Evolutionary conservation across 805 yeast genomes (phyloP).

Genomic region (Starmera caribaea): DNA sequence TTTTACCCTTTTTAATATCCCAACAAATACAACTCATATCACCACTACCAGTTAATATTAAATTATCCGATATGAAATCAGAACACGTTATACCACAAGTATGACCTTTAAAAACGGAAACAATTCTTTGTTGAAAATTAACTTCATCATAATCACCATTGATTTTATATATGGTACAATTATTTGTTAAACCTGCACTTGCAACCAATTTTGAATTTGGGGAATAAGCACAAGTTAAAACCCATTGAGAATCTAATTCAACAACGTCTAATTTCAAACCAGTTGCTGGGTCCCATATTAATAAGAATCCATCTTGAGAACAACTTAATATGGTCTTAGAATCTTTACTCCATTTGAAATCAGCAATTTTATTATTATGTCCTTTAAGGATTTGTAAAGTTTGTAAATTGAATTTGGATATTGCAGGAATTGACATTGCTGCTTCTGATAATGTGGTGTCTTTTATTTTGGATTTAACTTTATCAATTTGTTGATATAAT

Average conservation of each 20-base stretch:
- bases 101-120: conserved; percentile 66
- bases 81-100: conserved; percentile 72
- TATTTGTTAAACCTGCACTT: conserved; percentile 75
- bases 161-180: conserved; percentile 58
- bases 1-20: conserved; percentile 60
- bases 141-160: conserved; percentile 17
- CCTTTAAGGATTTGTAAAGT: conserved; percentile 30
- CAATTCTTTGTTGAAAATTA: conserved; percentile 30
- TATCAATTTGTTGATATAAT: conserved; percentile 40
- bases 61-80: conserved; percentile 49
- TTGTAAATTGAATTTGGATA: conserved; percentile 21
- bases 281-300: conserved; percentile 73
- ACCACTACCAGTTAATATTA: conserved; percentile 65
- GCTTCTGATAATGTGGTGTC: conserved; percentile 37
- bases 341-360: conserved; percentile 59
- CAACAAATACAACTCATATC: conserved; percentile 74
- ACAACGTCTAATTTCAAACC: conserved; percentile 66
- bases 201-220: conserved; percentile 62
- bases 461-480: conserved; percentile 29
- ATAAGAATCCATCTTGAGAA: conserved; percentile 79
- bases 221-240: conserved; percentile 62
- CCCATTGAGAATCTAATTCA: conserved; percentile 70
- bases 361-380: conserved; percentile 66
- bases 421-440: conserved; percentile 15
- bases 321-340: conserved; percentile 56